Conservation (phyloP, 768 basidiomycete genomes). For the Termitomyces sp. region DNA sequence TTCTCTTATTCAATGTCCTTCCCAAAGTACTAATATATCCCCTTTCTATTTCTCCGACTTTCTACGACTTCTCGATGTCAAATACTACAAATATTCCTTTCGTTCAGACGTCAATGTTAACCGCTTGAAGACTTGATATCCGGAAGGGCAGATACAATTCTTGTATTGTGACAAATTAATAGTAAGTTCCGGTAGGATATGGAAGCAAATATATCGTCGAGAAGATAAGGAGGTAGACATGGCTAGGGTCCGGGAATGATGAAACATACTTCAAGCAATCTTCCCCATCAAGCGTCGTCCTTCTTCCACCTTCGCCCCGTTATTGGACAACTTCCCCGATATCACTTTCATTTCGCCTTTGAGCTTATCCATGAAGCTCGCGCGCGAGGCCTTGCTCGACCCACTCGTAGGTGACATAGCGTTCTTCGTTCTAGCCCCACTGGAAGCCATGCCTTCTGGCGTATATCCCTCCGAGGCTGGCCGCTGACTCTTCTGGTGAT, state of each 20-base stretch:
- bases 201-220: neutral
- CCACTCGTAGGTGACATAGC: neutral
- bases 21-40: too few species aligned
- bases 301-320: slow-evolving; percentile 37
- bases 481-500: neutral
- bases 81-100: too few species aligned
- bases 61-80: neutral
- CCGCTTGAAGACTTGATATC: neutral
- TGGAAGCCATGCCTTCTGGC: neutral
- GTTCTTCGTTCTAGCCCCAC: neutral
- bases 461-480: neutral
- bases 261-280: neutral
- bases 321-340: slow-evolving; percentile 33
- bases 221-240: neutral
- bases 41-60: neutral
- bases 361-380: slow-evolving; percentile 34
- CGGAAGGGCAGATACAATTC: too few species aligned
- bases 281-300: slow-evolving; percentile 35
- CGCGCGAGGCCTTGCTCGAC: neutral
- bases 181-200: neutral
- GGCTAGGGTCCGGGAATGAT: neutral
- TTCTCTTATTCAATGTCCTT: too few species aligned
- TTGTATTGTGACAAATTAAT: neutral
- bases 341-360: slow-evolving; percentile 41
- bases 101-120: too few species aligned